These are phyloP conservation scores for Astragalus glycyphyllos DNA, from an alignment of 306 rosid genomes.

Conservation along the genomic window DNA sequence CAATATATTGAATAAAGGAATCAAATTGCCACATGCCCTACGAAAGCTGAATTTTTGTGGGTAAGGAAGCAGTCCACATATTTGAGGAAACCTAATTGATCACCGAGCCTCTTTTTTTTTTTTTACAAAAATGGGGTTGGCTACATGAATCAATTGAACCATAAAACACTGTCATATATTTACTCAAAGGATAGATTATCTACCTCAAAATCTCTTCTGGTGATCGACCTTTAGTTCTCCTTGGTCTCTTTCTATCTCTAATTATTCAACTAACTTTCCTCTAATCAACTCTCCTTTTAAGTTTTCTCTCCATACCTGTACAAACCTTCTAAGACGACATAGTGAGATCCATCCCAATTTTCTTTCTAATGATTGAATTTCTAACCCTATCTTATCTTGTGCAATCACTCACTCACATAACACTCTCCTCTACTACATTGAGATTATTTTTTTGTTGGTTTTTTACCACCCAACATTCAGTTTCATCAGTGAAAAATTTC, in stretches of 20 bases:
- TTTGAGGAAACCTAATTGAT: slow-evolving; percentile 20
- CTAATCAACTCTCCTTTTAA: not conserved
- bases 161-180: not conserved
- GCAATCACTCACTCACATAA: not conserved
- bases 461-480: not conserved
- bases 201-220: not conserved
- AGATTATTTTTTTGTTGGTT: not conserved
- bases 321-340: not conserved
- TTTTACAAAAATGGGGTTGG: no score
- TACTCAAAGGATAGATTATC: not conserved
- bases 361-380: not conserved
- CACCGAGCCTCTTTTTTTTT: not conserved
- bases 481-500: not conserved
- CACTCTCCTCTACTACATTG: not conserved
- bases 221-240: not conserved
- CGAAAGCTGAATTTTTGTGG: not conserved
- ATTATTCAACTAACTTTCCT: not conserved
- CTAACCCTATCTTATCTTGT: not conserved
- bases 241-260: not conserved
- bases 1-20: not conserved
- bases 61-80: not conserved
- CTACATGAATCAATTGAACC: not conserved
- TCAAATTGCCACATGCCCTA: not conserved
- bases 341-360: not conserved
- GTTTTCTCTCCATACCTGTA: not conserved